Base-by-base conservation (phyloP, 352 stramenopile species). In the Pythium pyrilobum region DNA sequence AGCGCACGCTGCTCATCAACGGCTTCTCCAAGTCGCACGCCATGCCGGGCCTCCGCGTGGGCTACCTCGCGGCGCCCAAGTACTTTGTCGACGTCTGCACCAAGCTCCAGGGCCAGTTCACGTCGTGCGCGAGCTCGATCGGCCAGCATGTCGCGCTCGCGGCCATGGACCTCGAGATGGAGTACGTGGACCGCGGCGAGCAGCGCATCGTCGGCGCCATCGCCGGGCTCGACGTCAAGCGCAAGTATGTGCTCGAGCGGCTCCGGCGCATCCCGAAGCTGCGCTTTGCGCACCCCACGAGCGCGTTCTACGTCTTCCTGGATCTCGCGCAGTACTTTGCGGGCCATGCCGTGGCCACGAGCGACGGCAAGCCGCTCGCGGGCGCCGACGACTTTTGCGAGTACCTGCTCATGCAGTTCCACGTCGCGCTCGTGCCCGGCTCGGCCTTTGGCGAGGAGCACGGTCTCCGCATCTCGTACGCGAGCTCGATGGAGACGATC, bases 21-120 rank as follows among this genome's bases (percentile, higher is more conserved):
- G 96, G 96, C 3, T 99, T 98, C 58, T 97, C 87, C 46, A 99
- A 98, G 78, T 90, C 86, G 27, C 89, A 98, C 64, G 95, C 95
- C 29, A 98, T 98, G 96, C 97, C 96, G 5, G 96, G 96, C 29
- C 90, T 98, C 31, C 75, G 96, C 50, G 77, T 98, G 28, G 96
- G 95, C 21, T 97, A 97, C 75, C 55, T 98, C 41, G 93, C 83
- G 15, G 77, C 71, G 0, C 77, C 81, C 3, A 77, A 77, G 54
- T 77, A 77, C 52, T 85, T 97, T 62, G 82, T 90, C 8, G 84
- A 95, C 52, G 80, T 91, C 25, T 87, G 80, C 41, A 89, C 85
- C 15, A 98, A 94, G 45, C 76, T 98, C 21, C 96, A 98, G 67
- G 92, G 89, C 20, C 96, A 99, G 70, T 74, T 98, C 52, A 98